These are phyloP conservation scores for Kernera saxatilis DNA, from an alignment of 345 rosid genomes.

Conservation along the genomic window DNA sequence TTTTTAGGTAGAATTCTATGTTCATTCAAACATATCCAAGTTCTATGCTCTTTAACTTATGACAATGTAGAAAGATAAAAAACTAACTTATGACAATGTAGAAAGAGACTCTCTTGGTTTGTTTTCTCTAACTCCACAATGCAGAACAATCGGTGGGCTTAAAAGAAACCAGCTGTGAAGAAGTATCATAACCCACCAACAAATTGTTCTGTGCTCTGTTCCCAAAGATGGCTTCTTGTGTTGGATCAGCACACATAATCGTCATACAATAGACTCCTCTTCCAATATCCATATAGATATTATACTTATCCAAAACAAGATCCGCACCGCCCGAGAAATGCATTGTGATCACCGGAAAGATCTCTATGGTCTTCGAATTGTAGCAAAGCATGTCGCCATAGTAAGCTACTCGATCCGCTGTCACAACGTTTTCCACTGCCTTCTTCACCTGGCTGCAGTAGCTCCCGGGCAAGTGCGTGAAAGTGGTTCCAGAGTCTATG, in stretches of 20 bases:
- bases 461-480: not conserved
- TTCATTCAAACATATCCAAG: not conserved
- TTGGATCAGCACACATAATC: not conserved
- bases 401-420: not conserved
- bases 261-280: not conserved
- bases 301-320: not conserved
- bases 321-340: not conserved
- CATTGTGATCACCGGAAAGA: not conserved
- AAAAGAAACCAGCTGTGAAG: not conserved
- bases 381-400: not conserved
- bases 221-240: not conserved
- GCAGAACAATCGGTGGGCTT: not conserved
- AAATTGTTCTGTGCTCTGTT: slow-evolving; percentile 8
- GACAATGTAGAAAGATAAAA: not conserved
- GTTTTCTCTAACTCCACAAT: slow-evolving; percentile 1
- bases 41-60: too few species aligned
- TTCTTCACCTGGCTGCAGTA: not conserved
- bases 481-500: slow-evolving; percentile 13
- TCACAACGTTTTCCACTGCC: not conserved
- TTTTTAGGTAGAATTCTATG: not conserved
- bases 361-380: not conserved
- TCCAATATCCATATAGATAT: not conserved
- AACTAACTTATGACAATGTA: not conserved
- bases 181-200: slow-evolving; percentile 14
- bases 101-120: not conserved